Evolutionary conservation across 768 basidiomycete genomes (phyloP), one percentile per base, ranked within the genome.

Genomic region (Solioccasus polychromus): DNA sequence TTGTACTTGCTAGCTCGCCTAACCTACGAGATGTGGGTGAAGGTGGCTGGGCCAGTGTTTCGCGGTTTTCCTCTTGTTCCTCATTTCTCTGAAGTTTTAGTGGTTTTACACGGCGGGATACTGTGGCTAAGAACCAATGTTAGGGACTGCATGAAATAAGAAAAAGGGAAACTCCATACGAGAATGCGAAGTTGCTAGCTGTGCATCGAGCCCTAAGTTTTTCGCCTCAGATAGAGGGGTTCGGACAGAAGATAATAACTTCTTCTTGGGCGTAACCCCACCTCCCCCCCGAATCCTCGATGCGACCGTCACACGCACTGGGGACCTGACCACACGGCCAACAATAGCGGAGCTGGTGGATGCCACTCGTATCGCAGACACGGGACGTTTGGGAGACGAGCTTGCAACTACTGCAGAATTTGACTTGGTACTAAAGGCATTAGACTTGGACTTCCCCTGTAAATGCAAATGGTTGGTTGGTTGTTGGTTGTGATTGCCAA

Each of bases 191-290:
- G 35, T 23, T 30, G 42, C 42, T 25, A 31, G 24, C 20, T 44
- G 55, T 23, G 53, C 45, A 44, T 29, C 38, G 6, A 50, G 42
- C 20, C 40, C 51, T 18, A 43, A 8, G 31, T 64, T 64, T 37
- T 45, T 51, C 7, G 48, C 53, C 38, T 64, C 62, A 1, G 51
- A 51, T n/a, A 67, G 43, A 4, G 62, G 65, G 14, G 28, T 43
- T 42, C 60, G 57, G 5, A 29, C 39, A 1, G 45, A 53, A 42
- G 61, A 50, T 39, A 48, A 48, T 10, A 36, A 24, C 24, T 67
- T 64, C 49, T 60, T 59, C 41, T 56, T 58, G 7, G 59, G 50
- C 12, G 59, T 52, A 35, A 58, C 44, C 5, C 55, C 61, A 26
- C 52, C 54, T 32, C 48, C 44, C 17, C 47, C 53, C 24, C 53